A percentile compares a stretch with the other conserved stretches of the same genome.
These are phyloP conservation scores for Macrotyloma uniflorum DNA, from an alignment of 306 rosid genomes.

Conservation along the genomic window DNA sequence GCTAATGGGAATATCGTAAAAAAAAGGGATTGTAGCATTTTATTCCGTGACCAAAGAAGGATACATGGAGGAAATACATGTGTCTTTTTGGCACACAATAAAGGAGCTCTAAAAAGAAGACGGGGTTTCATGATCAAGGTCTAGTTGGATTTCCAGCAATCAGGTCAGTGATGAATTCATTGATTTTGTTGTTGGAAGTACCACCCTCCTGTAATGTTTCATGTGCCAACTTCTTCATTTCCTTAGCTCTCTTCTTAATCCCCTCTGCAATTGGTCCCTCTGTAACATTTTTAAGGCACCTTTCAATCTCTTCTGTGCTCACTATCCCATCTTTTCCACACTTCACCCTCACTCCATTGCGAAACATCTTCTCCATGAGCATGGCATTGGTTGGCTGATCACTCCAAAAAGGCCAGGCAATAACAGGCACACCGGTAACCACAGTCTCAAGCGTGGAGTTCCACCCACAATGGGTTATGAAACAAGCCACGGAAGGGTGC, in stretches of 20 bases:
- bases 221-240: conserved; percentile 43
- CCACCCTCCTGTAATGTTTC: conserved; percentile 52
- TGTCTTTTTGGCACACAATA: no score
- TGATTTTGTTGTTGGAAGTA: conserved; percentile 48
- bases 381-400: conserved; percentile 65
- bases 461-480: conserved; percentile 75
- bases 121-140: no score
- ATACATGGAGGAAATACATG: no score
- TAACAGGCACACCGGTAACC: conserved; percentile 53
- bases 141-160: background rate
- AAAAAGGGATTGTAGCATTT: no score
- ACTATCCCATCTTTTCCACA: conserved; percentile 39
- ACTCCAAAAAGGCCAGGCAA: conserved; percentile 61
- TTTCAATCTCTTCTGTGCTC: conserved; percentile 49
- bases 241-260: conserved; percentile 46
- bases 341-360: conserved; percentile 48
- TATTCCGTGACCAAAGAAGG: no score
- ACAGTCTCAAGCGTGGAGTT: conserved; percentile 59
- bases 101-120: no score
- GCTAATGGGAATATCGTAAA: no score
- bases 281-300: conserved; percentile 49
- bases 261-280: conserved; percentile 47
- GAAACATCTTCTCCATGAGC: conserved; percentile 48
- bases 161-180: conserved; percentile 41
- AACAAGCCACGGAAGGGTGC: conserved; percentile 63